Evolutionary conservation across 257 asterid genomes (phyloP).

Genomic region (Jasminum sambac): DNA sequence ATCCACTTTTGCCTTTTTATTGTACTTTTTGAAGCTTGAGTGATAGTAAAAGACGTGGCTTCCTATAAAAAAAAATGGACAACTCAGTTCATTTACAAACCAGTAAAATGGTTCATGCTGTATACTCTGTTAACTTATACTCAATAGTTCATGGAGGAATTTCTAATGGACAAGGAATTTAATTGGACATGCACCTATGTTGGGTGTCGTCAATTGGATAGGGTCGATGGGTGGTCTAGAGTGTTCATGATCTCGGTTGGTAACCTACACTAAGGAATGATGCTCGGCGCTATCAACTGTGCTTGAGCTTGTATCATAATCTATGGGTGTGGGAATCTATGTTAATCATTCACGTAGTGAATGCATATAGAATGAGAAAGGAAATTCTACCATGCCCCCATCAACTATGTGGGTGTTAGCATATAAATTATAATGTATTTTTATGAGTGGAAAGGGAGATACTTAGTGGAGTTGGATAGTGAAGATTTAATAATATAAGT

Average conservation of each 20-base stretch:
- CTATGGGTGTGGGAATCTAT: not conserved
- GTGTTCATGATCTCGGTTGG: not conserved
- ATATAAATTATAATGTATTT: too few species aligned
- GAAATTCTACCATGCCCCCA: not conserved
- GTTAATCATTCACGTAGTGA: not conserved
- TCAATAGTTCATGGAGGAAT: not conserved
- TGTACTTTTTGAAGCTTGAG: too few species aligned
- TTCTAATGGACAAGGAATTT: not conserved
- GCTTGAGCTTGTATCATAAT: not conserved
- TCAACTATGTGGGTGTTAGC: not conserved
- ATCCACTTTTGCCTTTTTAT: too few species aligned
- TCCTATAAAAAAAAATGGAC: too few species aligned
- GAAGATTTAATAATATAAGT: too few species aligned
- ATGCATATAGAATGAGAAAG: not conserved
- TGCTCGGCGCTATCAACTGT: not conserved
- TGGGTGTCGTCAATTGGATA: not conserved
- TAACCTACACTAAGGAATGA: not conserved
- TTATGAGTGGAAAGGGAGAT: too few species aligned
- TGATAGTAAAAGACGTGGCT: too few species aligned
- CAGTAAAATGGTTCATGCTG: too few species aligned
- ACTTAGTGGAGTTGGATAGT: too few species aligned
- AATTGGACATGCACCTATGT: not conserved
- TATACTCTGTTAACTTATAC: not conserved
- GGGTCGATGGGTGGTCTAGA: not conserved
- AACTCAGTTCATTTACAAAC: too few species aligned